Base-by-base conservation (phyloP, 2,329 filamentous ascomycete genomes). In the Ambrosiella beaveri region DNA sequence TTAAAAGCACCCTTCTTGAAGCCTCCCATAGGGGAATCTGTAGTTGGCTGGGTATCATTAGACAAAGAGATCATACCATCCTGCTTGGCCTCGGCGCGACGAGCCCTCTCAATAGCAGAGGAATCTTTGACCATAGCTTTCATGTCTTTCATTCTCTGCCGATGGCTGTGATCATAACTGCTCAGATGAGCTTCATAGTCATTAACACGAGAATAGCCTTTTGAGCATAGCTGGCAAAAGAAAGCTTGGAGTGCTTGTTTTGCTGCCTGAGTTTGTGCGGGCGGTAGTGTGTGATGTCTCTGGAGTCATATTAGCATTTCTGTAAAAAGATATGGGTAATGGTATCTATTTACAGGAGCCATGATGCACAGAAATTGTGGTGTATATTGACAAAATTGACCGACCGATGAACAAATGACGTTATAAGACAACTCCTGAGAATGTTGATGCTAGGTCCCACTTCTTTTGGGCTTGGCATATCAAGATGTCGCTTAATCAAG, bases 161-260 rank as follows among this genome's bases (percentile, higher is more conserved):
- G 90, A 71, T 98, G 93, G 65, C 87, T 86, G 71, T 98, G 93
- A 68, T 97, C 93, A 70, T 97, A 97, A 65, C 86, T 93, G 62
- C 83, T 83, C 59, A 96, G 86, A 69, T 98, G 93, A 7, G 90
- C 85, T 70, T 97, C 91, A 69, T 94, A 96, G 69, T 97, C 91
- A 67, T 94, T 91, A 77, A 95, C 91, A 58, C 93, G 88, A 1
- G 84, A 82, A 71, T 97, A 98, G 65, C 90, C 91, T 72, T 97
- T 97, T 63, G 85, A 82, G 74, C 93, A 97, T 57, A 97, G 80
- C 45, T 83, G 80, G 74, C 84, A 94, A 72, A 86, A 89, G 72
- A 94, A 93, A 39, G 86, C 82, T 66, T 83, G 85, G 54, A 87
- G 76, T 13, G 87, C 86, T 65, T 87, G 85, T 62, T 86, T 83